Conservation (phyloP, 148 eudicot genomes). For the Cornus kousa region DNA sequence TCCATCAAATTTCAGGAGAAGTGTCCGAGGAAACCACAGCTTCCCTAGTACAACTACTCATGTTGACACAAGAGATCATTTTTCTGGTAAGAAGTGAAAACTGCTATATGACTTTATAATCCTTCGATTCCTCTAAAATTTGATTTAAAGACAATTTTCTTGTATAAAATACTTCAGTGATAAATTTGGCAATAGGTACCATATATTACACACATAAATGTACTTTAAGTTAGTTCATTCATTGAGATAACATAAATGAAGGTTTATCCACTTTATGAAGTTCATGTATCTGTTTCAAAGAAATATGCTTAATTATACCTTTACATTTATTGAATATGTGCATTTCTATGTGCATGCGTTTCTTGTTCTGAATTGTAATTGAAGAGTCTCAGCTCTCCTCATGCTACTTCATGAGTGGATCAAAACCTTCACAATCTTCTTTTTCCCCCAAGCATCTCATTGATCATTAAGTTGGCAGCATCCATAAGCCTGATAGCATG, state of each 20-base stretch:
- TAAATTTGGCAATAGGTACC: background rate
- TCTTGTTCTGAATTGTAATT: too few relatives aligned
- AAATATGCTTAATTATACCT: too few relatives aligned
- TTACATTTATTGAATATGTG: background rate
- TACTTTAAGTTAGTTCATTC: background rate
- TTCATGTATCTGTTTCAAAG: too few relatives aligned
- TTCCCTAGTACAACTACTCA: slow-evolving; percentile 11
- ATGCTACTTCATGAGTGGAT: too few relatives aligned
- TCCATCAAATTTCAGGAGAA: slow-evolving; percentile 15
- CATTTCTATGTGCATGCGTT: background rate
- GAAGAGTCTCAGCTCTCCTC: too few relatives aligned
- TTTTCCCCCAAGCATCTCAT: too few relatives aligned
- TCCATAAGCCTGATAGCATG: background rate
- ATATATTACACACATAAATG: background rate
- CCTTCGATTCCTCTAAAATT: background rate
- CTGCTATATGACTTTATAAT: background rate
- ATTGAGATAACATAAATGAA: too few relatives aligned
- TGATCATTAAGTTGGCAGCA: too few relatives aligned
- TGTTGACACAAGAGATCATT: slow-evolving; percentile 5
- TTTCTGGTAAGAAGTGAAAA: slow-evolving; percentile 14
- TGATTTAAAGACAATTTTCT: background rate
- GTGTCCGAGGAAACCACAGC: slow-evolving; percentile 1
- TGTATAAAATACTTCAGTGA: background rate
- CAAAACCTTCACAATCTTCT: too few relatives aligned
- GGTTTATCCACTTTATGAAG: background rate